Evolutionary conservation across 192 early-diverging fungal species (phyloP).

Genomic region (Umbelopsis isabellina): DNA sequence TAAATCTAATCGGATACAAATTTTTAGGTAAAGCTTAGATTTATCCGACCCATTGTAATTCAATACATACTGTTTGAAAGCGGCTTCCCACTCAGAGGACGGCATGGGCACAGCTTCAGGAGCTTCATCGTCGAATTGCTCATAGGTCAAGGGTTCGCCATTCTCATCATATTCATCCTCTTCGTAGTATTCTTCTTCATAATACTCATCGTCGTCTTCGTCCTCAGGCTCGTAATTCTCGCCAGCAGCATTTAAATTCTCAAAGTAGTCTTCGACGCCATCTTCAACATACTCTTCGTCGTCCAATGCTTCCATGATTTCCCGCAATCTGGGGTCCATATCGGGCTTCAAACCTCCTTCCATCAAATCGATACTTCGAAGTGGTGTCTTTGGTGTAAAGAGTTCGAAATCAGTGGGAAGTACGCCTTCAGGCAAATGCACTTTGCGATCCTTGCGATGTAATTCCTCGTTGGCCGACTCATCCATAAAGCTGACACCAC

Average conservation of each 20-base stretch:
- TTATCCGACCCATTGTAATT: not conserved
- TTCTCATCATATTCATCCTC: slow-evolving; percentile 43
- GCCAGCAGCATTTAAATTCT: slow-evolving; percentile 69
- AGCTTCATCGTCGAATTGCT: slow-evolving; percentile 10
- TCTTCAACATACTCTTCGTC: slow-evolving; percentile 88
- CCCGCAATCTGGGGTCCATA: slow-evolving; percentile 82
- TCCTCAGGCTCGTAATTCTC: slow-evolving; percentile 53
- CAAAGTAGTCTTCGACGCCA: slow-evolving; percentile 85
- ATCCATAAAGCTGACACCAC: slow-evolving; percentile 14
- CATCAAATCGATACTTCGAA: slow-evolving; percentile 15
- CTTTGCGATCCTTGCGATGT: slow-evolving; percentile 38
- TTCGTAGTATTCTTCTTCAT: slow-evolving; percentile 54
- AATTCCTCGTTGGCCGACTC: slow-evolving; percentile 1
- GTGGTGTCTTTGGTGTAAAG: slow-evolving; percentile 22
- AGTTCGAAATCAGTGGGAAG: slow-evolving; percentile 77
- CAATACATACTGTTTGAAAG: slow-evolving; percentile 53
- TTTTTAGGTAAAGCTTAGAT: not conserved
- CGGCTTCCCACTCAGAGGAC: slow-evolving; percentile 50
- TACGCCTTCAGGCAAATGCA: slow-evolving; percentile 69
- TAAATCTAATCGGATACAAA: slow-evolving; percentile 35
- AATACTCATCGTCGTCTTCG: slow-evolving; percentile 47
- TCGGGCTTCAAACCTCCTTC: slow-evolving; percentile 67
- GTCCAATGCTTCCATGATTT: slow-evolving; percentile 92
- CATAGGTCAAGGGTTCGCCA: slow-evolving; percentile 31
- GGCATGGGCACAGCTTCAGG: slow-evolving; percentile 15